These are phyloP conservation scores for Phytophthora niederhauseri DNA, from an alignment of 352 stramenopile species.

Conservation along the genomic window DNA sequence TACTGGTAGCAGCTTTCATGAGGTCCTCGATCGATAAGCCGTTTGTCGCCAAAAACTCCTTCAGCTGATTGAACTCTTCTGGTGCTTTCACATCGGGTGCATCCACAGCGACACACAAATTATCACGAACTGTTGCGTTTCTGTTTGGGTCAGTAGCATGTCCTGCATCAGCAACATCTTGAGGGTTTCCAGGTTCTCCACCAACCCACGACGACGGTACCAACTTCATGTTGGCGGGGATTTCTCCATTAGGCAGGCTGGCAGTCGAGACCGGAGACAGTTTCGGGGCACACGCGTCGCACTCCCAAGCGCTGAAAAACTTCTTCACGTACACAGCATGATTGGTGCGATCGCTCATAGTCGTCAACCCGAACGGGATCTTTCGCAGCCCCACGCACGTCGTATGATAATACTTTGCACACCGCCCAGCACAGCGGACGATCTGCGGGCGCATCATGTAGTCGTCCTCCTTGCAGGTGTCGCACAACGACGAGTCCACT, in stretches of 20 bases:
- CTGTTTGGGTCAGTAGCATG: not conserved
- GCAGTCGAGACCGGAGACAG: not conserved
- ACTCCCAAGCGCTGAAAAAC: slow-evolving; percentile 83
- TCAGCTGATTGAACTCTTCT: slow-evolving; percentile 63
- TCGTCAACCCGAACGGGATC: slow-evolving; percentile 86
- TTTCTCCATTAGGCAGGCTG: slow-evolving; percentile 18
- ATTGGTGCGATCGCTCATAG: slow-evolving; percentile 81
- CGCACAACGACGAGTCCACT: slow-evolving; percentile 45
- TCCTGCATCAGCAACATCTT: slow-evolving; percentile 30
- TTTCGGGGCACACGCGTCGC: slow-evolving; percentile 52
- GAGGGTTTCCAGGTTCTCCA: slow-evolving; percentile 29
- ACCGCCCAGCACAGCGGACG: slow-evolving; percentile 58
- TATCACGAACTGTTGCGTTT: not conserved
- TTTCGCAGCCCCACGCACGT: slow-evolving; percentile 77
- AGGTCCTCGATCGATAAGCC: slow-evolving; percentile 79
- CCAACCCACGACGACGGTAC: slow-evolving; percentile 51
- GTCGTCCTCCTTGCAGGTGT: slow-evolving; percentile 77
- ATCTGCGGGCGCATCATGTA: slow-evolving; percentile 85
- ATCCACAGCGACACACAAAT: slow-evolving; percentile 9
- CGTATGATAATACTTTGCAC: slow-evolving; percentile 69
- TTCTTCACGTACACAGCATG: slow-evolving; percentile 84
- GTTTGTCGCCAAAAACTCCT: slow-evolving; percentile 61
- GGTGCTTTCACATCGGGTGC: slow-evolving; percentile 1
- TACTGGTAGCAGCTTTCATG: slow-evolving; percentile 61
- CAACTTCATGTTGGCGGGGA: slow-evolving; percentile 54